These are phyloP conservation scores for Mariannaea elegans DNA, from an alignment of 2,329 filamentous ascomycete genomes.

Conservation along the genomic window DNA sequence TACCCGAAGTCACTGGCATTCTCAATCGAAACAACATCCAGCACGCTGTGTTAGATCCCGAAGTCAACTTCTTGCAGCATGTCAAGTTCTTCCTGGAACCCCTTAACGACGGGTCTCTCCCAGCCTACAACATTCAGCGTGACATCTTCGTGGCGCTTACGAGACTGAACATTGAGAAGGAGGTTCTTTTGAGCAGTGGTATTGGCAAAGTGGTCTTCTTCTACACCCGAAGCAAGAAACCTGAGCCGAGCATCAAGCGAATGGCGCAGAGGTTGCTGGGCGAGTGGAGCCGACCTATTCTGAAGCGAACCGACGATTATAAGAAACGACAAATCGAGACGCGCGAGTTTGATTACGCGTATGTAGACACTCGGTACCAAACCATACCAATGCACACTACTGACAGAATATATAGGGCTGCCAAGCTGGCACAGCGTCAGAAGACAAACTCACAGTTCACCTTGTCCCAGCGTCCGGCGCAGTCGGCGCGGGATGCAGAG, in stretches of 20 bases:
- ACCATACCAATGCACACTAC: neutral
- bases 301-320: conserved; percentile 94
- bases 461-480: conserved; percentile 59
- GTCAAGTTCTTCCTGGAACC: conserved; percentile 98
- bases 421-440: conserved; percentile 61
- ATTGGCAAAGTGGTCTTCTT: conserved; percentile 97
- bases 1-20: conserved; percentile 87
- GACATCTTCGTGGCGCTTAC: conserved; percentile 86
- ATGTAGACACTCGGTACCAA: conserved; percentile 43
- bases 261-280: conserved; percentile 91
- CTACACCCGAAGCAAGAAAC: conserved; percentile 94
- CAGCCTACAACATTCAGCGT: conserved; percentile 96
- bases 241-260: conserved; percentile 88
- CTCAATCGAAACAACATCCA: conserved; percentile 90
- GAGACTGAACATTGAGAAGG: conserved; percentile 88
- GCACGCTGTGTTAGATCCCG: conserved; percentile 87
- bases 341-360: conserved; percentile 71
- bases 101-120: conserved; percentile 90
- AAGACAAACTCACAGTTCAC: conserved; percentile 59
- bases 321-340: conserved; percentile 79
- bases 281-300: conserved; percentile 94
- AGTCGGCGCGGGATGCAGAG: conserved; percentile 58
- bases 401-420: conserved; percentile 53
- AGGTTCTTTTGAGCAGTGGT: conserved; percentile 86
- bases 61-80: conserved; percentile 93